phyloP scores from a whole-genome alignment of 768 basidiomycete species.

The Pleurotus cornucopiae region DNA sequence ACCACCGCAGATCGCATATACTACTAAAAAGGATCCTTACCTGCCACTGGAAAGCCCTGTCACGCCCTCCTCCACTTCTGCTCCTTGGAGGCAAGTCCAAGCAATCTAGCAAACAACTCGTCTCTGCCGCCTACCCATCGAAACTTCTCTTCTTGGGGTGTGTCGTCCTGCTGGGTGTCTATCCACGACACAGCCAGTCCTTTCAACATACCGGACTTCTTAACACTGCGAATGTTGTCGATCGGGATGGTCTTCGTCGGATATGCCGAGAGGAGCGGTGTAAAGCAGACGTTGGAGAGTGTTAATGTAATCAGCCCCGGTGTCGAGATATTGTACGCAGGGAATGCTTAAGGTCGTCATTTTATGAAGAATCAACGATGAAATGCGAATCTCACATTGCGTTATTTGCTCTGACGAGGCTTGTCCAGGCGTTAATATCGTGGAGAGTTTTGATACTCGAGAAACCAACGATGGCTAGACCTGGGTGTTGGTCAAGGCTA shows the following conservation, averaged over 20 bases:
- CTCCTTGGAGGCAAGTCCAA: constrained; percentile 38
- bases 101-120: constrained; percentile 62
- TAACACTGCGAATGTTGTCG: constrained; percentile 46
- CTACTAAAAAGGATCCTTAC: not conserved
- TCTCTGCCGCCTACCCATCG: constrained; percentile 58
- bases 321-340: constrained; percentile 49
- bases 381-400: no score
- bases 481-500: not conserved
- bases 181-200: constrained; percentile 48
- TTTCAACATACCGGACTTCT: constrained; percentile 50
- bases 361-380: not conserved
- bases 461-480: not conserved
- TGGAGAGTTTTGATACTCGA: no score
- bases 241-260: constrained; percentile 45
- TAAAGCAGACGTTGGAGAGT: constrained; percentile 44
- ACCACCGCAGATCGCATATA: not conserved
- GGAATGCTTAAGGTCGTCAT: constrained; percentile 40
- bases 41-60: not conserved
- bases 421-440: no score
- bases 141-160: constrained; percentile 50
- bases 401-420: no score
- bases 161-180: constrained; percentile 20
- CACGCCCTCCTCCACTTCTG: constrained; percentile 38
- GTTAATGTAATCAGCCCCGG: constrained; percentile 63
- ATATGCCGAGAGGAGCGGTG: constrained; percentile 42